phyloP scores from a whole-genome alignment of 2,329 filamentous ascomycete genomes.

The Shiraia bambusicola region DNA sequence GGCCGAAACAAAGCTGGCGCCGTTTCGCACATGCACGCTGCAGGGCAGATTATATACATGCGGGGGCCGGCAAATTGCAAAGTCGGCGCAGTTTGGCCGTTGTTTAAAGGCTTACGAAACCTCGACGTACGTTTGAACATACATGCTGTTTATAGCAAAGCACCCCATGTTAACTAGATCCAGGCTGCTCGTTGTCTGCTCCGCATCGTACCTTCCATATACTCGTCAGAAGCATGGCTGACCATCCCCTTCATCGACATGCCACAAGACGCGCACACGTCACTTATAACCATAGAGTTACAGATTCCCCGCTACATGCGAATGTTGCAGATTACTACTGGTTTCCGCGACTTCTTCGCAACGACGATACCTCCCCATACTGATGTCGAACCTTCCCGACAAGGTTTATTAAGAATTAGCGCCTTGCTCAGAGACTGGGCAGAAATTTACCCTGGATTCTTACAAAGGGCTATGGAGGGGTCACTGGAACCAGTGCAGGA shows the following conservation, averaged over 20 bases:
- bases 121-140: constrained; percentile 26
- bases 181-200: too few relatives aligned
- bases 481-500: constrained; percentile 11
- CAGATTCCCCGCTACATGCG: constrained; percentile 27
- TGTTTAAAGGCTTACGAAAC: constrained; percentile 34
- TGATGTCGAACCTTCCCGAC: constrained; percentile 15
- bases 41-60: constrained; percentile 34
- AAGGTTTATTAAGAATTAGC: constrained; percentile 19
- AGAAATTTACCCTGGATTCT: constrained; percentile 21
- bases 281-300: constrained; percentile 30
- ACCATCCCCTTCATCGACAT: constrained; percentile 28
- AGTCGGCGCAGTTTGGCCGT: constrained; percentile 21
- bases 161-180: too few relatives aligned
- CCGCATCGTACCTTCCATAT: constrained; percentile 18
- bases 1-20: constrained; percentile 32
- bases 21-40: constrained; percentile 32
- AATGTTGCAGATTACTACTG: constrained; percentile 16
- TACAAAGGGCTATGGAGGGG: constrained; percentile 1
- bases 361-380: constrained; percentile 11
- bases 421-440: constrained; percentile 24
- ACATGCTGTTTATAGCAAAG: too few relatives aligned
- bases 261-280: constrained; percentile 27
- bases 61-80: constrained; percentile 32
- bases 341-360: constrained; percentile 23
- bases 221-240: constrained; percentile 33